Base-by-base conservation (phyloP, 495 filamentous ascomycete genomes). In the Podospora bellae-mahoneyi region DNA sequence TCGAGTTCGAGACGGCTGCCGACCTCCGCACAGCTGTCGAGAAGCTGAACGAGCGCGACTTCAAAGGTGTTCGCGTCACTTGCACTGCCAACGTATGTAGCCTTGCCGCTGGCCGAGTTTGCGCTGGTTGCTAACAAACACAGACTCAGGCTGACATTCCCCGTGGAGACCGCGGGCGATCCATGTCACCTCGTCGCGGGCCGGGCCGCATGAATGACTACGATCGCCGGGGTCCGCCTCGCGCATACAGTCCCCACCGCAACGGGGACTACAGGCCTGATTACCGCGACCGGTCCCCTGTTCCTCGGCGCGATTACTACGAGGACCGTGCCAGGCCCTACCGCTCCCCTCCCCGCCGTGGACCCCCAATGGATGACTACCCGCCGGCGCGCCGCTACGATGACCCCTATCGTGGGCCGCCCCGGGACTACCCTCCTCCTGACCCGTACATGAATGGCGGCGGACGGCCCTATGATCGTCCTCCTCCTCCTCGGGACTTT, bases 1-100 rank as follows among this genome's bases (percentile, higher is more conserved):
- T 99, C 73, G 95, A 99, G 78, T 99, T 97, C 74, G 96, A 99
- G 80, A 97, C 92, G 62, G 89, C 90, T 34, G 88, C 86, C 65
- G 95, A 99, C 77, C 83, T 99, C 66, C 93, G 92, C 77, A 87
- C 89, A 55, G 95, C 96, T 53, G 90, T 97, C 66, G 90, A 96
- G 75, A 97, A 97, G 78, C 89, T 99, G 58, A 94, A 99, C 74
- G 86, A 86, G 70, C 88, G 88, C 72, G 92, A 96, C 69, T 97
- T 98, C 81, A 97, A 97, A 81, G 92, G 91, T 69, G 84, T 86
- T 62, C 84, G 86, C 71, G 93, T 99, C 64, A 88, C 82, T 64
- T 99, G 95, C 77, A 80, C 91, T 70, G 87, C 92, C 67, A 93
- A 96, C 82, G 94, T 97, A 89, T 79, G 89, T 27, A 57, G 3